phyloP scores from a whole-genome alignment of 106 monocot species.

The Iris macrosiphon region DNA sequence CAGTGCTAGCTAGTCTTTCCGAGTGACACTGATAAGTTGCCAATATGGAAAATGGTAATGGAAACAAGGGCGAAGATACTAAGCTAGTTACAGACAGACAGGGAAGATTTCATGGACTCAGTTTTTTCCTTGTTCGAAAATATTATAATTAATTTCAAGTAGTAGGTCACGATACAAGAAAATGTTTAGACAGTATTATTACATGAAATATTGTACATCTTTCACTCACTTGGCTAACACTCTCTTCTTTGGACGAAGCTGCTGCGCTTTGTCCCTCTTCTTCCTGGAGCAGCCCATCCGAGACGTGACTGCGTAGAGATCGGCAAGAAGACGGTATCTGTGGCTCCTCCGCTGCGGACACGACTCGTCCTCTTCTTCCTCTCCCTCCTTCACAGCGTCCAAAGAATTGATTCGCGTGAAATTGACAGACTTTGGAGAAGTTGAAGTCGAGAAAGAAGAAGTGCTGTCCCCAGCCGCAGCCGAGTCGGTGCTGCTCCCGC shows the following conservation, averaged over 20 bases:
- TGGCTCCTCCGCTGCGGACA: not conserved
- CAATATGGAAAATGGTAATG: too few relatives aligned
- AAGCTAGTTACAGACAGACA: too few relatives aligned
- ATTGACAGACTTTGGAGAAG: constrained; percentile 8
- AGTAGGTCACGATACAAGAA: too few relatives aligned
- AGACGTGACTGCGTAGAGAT: not conserved
- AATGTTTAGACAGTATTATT: too few relatives aligned
- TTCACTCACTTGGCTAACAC: too few relatives aligned
- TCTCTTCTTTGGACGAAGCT: not conserved
- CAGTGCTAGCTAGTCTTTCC: too few relatives aligned
- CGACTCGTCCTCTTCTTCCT: not conserved
- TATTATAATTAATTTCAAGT: too few relatives aligned
- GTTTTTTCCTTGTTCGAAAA: too few relatives aligned
- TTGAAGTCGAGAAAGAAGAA: not conserved
- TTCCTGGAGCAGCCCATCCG: not conserved
- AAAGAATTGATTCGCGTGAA: not conserved
- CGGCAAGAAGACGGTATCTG: constrained; percentile 1
- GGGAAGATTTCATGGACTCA: too few relatives aligned
- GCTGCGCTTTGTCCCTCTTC: not conserved
- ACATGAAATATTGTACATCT: too few relatives aligned
- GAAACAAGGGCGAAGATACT: too few relatives aligned
- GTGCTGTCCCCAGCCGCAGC: not conserved
- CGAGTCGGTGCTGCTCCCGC: constrained; percentile 14
- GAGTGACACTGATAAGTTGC: too few relatives aligned
- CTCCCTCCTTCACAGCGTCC: not conserved